A percentile compares a stretch with the other conserved stretches of the same genome.
Evolutionary conservation across 1,284 basidiomycete genomes (phyloP).

Genomic region (Salmacisia buchloeana): DNA sequence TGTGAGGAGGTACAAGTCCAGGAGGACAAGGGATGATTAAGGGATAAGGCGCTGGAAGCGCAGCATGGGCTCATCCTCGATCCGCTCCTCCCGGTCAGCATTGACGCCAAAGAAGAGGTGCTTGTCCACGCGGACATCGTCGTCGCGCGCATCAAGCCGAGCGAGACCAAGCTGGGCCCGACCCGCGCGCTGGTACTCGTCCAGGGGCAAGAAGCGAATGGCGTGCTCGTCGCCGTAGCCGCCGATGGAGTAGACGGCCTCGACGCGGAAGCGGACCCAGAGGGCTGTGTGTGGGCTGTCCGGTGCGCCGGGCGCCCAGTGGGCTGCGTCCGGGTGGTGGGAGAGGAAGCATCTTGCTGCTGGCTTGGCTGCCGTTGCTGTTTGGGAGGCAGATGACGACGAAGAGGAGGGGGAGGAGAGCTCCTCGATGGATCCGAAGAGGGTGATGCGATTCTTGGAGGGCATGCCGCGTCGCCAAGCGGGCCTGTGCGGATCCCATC

Average conservation of each 20-base stretch:
- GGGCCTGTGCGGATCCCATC: slow-evolving; percentile 35
- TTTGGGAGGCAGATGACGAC: not conserved
- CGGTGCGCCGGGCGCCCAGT: slow-evolving; percentile 36
- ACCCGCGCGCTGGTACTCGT: too few relatives aligned
- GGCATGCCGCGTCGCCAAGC: slow-evolving; percentile 45
- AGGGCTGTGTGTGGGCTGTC: slow-evolving; percentile 39
- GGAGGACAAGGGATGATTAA: too few relatives aligned
- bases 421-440: slow-evolving; percentile 39
- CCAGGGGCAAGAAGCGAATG: slow-evolving; percentile 38
- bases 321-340: slow-evolving; percentile 35
- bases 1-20: too few relatives aligned
- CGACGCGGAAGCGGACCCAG: slow-evolving; percentile 37
- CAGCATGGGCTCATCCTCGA: too few relatives aligned
- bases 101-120: too few relatives aligned
- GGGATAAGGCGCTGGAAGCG: too few relatives aligned
- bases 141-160: too few relatives aligned
- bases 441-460: slow-evolving; percentile 37
- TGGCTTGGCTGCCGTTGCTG: slow-evolving; percentile 2
- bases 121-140: too few relatives aligned
- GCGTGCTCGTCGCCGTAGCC: slow-evolving; percentile 49
- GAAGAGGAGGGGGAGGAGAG: slow-evolving; percentile 13
- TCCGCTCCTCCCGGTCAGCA: too few relatives aligned
- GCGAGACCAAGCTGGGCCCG: not conserved
- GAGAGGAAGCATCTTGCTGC: slow-evolving; percentile 28
- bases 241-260: slow-evolving; percentile 41